Evolutionary conservation across 179 eudicot genomes (phyloP).

Genomic region (Monotropa hypopitys): DNA sequence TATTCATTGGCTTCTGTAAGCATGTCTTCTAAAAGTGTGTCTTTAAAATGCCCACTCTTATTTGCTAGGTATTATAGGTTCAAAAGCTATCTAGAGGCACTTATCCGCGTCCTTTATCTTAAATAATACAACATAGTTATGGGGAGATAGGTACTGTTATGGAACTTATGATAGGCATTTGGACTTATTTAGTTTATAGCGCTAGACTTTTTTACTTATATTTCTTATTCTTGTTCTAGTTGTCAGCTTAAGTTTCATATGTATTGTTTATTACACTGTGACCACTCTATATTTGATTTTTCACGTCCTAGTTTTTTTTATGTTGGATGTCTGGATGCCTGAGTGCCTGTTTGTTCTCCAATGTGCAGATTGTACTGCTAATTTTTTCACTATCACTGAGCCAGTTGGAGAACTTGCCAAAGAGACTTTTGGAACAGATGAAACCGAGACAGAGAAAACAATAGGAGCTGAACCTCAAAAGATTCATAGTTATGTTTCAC

Average conservation of each 20-base stretch:
- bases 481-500: constrained; percentile 46
- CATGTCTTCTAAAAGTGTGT: background rate
- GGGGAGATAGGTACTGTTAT: background rate
- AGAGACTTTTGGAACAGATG: constrained; percentile 27
- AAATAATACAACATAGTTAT: background rate
- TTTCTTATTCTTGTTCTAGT: background rate
- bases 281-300: background rate
- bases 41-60: background rate
- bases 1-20: background rate
- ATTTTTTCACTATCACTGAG: constrained; percentile 26
- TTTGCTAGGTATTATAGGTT: background rate
- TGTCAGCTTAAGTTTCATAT: background rate
- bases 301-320: background rate
- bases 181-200: background rate
- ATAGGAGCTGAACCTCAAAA: constrained; percentile 16
- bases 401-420: constrained; percentile 31
- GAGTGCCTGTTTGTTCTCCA: background rate
- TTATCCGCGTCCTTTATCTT: background rate
- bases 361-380: constrained; percentile 23
- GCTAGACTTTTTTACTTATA: background rate
- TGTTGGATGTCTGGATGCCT: background rate
- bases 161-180: background rate
- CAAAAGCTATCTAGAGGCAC: background rate
- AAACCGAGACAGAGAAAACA: constrained; percentile 24
- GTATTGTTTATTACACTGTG: background rate